A percentile compares a stretch with the other conserved stretches of the same genome.
Evolutionary conservation across 2,329 filamentous ascomycete genomes (phyloP).

Genomic region (Coniochaeta sp.): DNA sequence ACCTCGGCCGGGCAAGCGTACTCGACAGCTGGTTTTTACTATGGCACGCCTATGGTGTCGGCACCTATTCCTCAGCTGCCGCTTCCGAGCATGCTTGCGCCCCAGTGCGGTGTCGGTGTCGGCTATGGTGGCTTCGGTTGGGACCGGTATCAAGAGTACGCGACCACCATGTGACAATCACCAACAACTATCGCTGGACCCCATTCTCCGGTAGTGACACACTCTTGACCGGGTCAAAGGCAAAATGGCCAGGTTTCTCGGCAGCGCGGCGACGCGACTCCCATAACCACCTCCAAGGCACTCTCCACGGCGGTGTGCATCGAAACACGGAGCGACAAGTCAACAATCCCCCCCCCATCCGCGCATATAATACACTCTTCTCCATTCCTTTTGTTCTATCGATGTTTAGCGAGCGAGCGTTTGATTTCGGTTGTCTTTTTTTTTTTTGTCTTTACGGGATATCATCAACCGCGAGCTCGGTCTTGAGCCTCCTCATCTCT

Average conservation of each 20-base stretch:
- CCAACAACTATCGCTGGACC: constrained; percentile 33
- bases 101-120: constrained; percentile 74
- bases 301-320: constrained; percentile 36
- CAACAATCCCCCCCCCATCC: constrained; percentile 18
- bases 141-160: constrained; percentile 79
- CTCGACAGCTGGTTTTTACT: constrained; percentile 67
- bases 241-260: constrained; percentile 5
- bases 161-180: constrained; percentile 79
- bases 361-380: constrained; percentile 17
- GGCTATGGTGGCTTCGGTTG: constrained; percentile 70
- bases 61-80: constrained; percentile 71
- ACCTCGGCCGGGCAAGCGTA: constrained; percentile 74
- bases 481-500: constrained; percentile 25
- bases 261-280: constrained; percentile 15
- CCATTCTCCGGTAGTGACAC: constrained; percentile 40
- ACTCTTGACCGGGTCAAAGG: constrained; percentile 18
- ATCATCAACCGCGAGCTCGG: constrained; percentile 41
- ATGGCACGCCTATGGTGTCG: constrained; percentile 68
- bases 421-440: constrained; percentile 24
- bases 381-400: constrained; percentile 18
- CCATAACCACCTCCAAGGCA: constrained; percentile 4
- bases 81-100: constrained; percentile 78
- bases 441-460: constrained; percentile 35
- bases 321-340: constrained; percentile 17
- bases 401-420: constrained; percentile 33